These are phyloP conservation scores for Pyrus hybrid DNA, from an alignment of 331 rosid species.

Conservation along the genomic window DNA sequence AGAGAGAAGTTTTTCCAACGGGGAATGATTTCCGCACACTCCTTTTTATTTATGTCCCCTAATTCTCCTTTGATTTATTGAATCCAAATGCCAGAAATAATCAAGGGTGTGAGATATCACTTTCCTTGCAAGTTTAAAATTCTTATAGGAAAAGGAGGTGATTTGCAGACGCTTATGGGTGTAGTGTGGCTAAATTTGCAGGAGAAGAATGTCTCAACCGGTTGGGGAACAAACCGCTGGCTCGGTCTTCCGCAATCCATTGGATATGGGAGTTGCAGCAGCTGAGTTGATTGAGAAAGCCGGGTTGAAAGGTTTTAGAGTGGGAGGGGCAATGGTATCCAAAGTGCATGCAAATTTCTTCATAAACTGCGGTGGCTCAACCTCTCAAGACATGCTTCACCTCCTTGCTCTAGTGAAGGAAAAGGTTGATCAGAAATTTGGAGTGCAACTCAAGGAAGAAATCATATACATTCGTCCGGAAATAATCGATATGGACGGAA, in stretches of 20 bases:
- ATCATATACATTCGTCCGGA: background rate
- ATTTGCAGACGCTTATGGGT: background rate
- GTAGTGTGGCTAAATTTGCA: conserved; percentile 15
- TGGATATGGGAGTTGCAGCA: conserved; percentile 14
- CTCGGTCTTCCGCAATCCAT: conserved; percentile 20
- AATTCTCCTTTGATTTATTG: too few species aligned
- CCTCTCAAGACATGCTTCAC: conserved; percentile 26
- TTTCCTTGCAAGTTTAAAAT: too few species aligned
- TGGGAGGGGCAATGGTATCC: conserved; percentile 27
- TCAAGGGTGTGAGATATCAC: too few species aligned
- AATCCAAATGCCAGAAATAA: too few species aligned
- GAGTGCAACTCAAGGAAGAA: conserved; percentile 16
- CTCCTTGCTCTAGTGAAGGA: conserved; percentile 20
- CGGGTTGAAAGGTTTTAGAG: conserved; percentile 20
- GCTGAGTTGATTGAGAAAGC: conserved; percentile 18
- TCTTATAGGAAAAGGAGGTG: too few species aligned
- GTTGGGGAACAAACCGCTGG: conserved; percentile 17
- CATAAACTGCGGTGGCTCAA: conserved; percentile 15
- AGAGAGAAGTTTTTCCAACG: too few species aligned
- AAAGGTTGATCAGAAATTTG: conserved; percentile 21
- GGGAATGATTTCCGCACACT: too few species aligned
- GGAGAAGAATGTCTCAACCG: conserved; percentile 27
- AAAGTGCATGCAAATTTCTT: conserved; percentile 20
- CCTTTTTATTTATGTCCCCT: too few species aligned
- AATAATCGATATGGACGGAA: background rate